These are phyloP conservation scores for Neurospora africana DNA, from an alignment of 495 filamentous ascomycete species.

Conservation along the genomic window DNA sequence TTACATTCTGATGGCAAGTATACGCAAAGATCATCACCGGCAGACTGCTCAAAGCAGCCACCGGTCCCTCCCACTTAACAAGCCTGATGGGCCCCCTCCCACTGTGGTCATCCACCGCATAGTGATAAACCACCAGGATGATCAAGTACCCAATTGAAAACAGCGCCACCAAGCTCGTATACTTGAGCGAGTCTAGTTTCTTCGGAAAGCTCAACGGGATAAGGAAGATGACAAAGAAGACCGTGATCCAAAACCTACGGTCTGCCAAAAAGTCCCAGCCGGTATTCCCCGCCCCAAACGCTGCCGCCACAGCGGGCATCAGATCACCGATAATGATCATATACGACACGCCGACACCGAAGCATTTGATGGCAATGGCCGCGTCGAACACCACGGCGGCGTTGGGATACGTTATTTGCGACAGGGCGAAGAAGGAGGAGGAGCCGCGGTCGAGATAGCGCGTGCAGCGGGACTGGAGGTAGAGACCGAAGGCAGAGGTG, in stretches of 20 bases:
- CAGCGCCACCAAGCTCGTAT: constrained; percentile 86
- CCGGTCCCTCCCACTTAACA: constrained; percentile 65
- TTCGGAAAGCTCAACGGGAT: constrained; percentile 90
- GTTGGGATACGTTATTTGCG: constrained; percentile 93
- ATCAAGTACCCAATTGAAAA: constrained; percentile 91
- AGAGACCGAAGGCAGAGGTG: constrained; percentile 85
- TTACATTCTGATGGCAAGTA: constrained; percentile 95
- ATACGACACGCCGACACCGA: constrained; percentile 94
- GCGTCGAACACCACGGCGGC: constrained; percentile 92
- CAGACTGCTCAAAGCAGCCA: constrained; percentile 71
- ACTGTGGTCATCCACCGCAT: constrained; percentile 63
- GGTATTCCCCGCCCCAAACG: constrained; percentile 48
- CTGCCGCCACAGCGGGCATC: constrained; percentile 87
- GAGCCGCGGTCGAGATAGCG: constrained; percentile 79
- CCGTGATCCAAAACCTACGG: constrained; percentile 96
- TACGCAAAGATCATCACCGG: constrained; percentile 97
- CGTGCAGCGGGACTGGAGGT: constrained; percentile 86
- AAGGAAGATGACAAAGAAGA: constrained; percentile 88
- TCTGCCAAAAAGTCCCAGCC: constrained; percentile 64
- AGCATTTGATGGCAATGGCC: constrained; percentile 95
- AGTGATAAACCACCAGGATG: constrained; percentile 84
- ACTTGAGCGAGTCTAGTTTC: constrained; percentile 88
- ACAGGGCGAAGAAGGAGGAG: constrained; percentile 80
- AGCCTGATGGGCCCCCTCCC: constrained; percentile 63
- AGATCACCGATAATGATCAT: constrained; percentile 97